A percentile compares a stretch with the other conserved stretches of the same genome.
Conservation (phyloP, 2,329 filamentous ascomycete species). For the Penicillium sp. region DNA sequence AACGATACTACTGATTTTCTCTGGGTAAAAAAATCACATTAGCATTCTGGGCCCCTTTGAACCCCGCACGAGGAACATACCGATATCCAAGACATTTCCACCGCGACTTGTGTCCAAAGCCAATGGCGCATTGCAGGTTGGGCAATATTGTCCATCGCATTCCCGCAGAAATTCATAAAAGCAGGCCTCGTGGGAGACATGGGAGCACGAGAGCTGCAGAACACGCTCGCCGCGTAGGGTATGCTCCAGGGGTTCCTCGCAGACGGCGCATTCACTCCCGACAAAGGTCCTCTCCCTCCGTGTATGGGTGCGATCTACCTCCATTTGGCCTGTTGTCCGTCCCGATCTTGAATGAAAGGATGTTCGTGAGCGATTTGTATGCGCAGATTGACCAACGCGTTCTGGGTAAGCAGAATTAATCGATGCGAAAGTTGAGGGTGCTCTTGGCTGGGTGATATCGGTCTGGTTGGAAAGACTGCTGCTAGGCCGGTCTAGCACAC, state of each 20-base stretch:
- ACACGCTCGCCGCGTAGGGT: constrained; percentile 91
- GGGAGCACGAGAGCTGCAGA: constrained; percentile 92
- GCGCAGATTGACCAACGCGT: constrained; percentile 18
- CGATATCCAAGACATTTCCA: constrained; percentile 88
- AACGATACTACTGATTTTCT: constrained; percentile 93
- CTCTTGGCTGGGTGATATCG: constrained; percentile 25
- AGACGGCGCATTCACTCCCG: constrained; percentile 90
- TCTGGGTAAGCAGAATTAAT: constrained; percentile 21
- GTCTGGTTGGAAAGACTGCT: constrained; percentile 33
- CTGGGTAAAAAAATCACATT: constrained; percentile 48
- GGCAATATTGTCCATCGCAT: constrained; percentile 90
- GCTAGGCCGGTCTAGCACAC: constrained; percentile 29
- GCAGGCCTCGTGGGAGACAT: constrained; percentile 96
- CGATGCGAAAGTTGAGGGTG: constrained; percentile 28
- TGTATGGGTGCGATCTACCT: constrained; percentile 72
- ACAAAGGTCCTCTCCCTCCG: constrained; percentile 93
- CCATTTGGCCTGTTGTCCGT: constrained; percentile 65
- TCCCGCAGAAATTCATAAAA: constrained; percentile 99
- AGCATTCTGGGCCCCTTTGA: constrained; percentile 6
- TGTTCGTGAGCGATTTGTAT: constrained; percentile 34
- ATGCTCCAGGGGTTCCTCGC: constrained; percentile 94
- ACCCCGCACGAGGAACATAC: constrained; percentile 51
- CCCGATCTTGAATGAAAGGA: constrained; percentile 42
- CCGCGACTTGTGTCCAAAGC: constrained; percentile 90
- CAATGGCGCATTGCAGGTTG: constrained; percentile 86